Evolutionary conservation across 2,329 filamentous ascomycete genomes (phyloP), one percentile per base, ranked within the genome.

Genomic region (Aureobasidium melanogenum): DNA sequence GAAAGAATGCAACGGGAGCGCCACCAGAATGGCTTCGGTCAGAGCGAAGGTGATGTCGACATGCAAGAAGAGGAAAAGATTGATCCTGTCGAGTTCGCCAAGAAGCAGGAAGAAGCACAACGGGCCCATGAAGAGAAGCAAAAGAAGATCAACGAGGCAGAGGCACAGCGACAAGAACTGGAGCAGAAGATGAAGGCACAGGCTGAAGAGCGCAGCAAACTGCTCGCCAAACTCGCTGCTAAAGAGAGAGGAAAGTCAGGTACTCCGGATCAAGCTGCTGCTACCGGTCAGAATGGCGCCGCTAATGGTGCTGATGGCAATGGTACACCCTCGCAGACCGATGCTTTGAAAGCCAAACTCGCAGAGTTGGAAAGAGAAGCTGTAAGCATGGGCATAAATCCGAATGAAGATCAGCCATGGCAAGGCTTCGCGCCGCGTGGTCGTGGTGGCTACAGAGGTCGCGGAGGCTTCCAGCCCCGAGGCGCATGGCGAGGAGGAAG

Each of bases 311-410:
- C 66, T 10, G 66, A 69, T 9, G 66, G 65, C 34, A 74, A 70
- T 66, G n/a, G 44, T 12, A 69, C 67, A 10, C 67, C 71, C 62
- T 75, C 79, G 5, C 79, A 85, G 66, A 87, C 87, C 1, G 84
- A 86, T 54, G 80, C 81, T 46, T 77, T 93, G n/a, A 84, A 85
- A 47, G 86, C 86, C 2, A 86, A 89, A 69, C 77, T 92, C 15
- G 87, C 87, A 1, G 84, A 82, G n/a, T 76, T 92, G 7, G 85
- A 91, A 69, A 85, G 84, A 24, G 88, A 91, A 73, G 88, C 88
- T 15, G 82, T 82, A 67, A 81, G 82, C 9, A 77, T 91, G 36
- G 88, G 88, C 8, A 79, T 91, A 34, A 84, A 89, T 67, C 82
- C 84, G 1, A 79, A 84, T 3, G 77, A 72, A 65, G 70, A 50